phyloP scores from a whole-genome alignment of 1,284 basidiomycete genomes.

The Salmacisia buchloeana region DNA sequence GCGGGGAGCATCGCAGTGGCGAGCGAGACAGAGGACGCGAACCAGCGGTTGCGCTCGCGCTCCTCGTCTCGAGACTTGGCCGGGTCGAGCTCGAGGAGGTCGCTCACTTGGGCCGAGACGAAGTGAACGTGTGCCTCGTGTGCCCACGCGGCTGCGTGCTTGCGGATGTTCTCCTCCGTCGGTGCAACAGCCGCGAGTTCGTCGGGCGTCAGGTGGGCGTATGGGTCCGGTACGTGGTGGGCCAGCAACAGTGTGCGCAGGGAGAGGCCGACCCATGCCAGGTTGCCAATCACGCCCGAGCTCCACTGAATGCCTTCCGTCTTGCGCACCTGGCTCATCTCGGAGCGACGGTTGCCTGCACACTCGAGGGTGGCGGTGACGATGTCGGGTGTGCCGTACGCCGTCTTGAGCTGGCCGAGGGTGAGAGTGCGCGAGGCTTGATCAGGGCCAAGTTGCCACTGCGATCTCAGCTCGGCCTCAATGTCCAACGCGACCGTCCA shows the following conservation, averaged over 20 bases:
- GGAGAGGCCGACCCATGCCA: slow-evolving; percentile 24
- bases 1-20: slow-evolving; percentile 28
- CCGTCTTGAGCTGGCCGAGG: slow-evolving; percentile 15
- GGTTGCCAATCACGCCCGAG: slow-evolving; percentile 28
- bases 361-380: slow-evolving; percentile 29
- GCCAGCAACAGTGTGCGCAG: slow-evolving; percentile 22
- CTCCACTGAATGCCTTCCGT: slow-evolving; percentile 32
- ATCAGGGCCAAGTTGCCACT: not conserved
- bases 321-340: slow-evolving; percentile 19
- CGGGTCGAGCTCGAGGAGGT: slow-evolving; percentile 20
- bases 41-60: slow-evolving; percentile 1
- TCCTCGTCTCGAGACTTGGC: slow-evolving; percentile 8
- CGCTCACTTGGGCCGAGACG: slow-evolving; percentile 24
- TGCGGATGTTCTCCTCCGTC: slow-evolving; percentile 10
- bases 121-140: slow-evolving; percentile 23
- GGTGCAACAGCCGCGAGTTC: slow-evolving; percentile 15
- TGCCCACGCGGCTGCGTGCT: slow-evolving; percentile 19
- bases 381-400: slow-evolving; percentile 13
- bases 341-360: slow-evolving; percentile 29
- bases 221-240: slow-evolving; percentile 26
- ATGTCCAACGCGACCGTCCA: slow-evolving; percentile 16
- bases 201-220: slow-evolving; percentile 14
- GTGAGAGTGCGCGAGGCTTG: not conserved
- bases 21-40: slow-evolving; percentile 28
- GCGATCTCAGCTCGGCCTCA: not conserved